Evolutionary conservation across 768 basidiomycete genomes (phyloP), one percentile per base, ranked within the genome.

Genomic region (Mycena floridula): DNA sequence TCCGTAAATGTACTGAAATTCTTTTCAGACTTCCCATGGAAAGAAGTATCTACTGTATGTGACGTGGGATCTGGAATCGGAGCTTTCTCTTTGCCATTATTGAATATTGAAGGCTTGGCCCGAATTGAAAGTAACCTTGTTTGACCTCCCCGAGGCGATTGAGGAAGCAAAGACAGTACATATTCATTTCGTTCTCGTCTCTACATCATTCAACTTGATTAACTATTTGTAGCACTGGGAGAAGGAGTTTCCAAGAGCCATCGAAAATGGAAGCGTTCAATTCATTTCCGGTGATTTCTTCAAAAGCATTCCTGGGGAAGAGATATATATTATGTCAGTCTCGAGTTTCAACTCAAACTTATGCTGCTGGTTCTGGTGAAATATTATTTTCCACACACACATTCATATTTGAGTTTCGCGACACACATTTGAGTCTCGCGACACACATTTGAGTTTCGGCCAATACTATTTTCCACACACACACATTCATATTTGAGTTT

Each of bases 61-160:
- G 64, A 66, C 46, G 50, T 66, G 7, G 64, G 64, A 21, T 55
- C 55, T 30, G 62, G 63, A n/a, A 51, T 61, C 18, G 63, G 62
- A 6, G 52, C 49, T 2, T 50, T 60, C 41, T 48, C 59, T 9
- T 54, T 62, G 32, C 35, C 46, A n/a, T 49, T 66, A 40, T 57
- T 54, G n/a, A n/a, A n/a, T n/a, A n/a, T n/a, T n/a, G 4, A 53
- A 54, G 42, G 45, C 49, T 3, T 47, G 58, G 45, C 57, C 60
- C 11, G 49, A 58, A 20, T 46, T 66, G 20, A 50, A 54, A n/a
- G 22, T 63, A 12, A 57, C 54, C 30, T 44, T 63, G 16, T 59
- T 62, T 36, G 64, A 64, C 38, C 49, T 55, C 3, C 58, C 58
- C 2, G 54, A 54, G 23, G 49, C 53, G 5, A 43, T 61, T 32